Evolutionary conservation across 2,329 filamentous ascomycete species (phyloP).

Genomic region (Myriosclerotinia curreyana): DNA sequence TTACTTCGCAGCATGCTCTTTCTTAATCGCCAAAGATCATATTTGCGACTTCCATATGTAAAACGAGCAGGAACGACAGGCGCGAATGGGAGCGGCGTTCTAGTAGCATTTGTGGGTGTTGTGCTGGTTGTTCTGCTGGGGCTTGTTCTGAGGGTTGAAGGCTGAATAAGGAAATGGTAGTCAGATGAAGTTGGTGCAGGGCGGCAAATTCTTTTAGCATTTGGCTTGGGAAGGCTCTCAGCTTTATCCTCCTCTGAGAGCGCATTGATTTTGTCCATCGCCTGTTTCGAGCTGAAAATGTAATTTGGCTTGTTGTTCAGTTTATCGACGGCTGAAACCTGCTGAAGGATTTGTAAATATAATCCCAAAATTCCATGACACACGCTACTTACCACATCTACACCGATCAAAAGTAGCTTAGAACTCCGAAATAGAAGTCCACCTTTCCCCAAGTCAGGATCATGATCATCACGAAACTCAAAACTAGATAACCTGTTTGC

Average conservation of each 20-base stretch:
- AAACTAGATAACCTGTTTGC: no score
- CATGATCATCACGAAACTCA: no score
- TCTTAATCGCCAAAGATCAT: background rate
- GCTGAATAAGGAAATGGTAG: background rate
- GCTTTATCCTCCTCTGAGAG: background rate
- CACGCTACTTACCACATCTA: background rate
- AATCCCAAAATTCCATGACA: no score
- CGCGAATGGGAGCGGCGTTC: background rate
- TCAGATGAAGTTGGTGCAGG: background rate
- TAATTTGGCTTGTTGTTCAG: background rate
- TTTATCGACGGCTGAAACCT: rapidly evolving
- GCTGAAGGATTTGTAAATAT: background rate
- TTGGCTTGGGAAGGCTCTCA: background rate
- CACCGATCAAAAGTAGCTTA: background rate
- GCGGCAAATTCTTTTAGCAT: no score
- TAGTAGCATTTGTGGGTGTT: background rate
- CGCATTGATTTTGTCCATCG: background rate
- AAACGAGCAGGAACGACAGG: background rate
- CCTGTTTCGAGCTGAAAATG: background rate
- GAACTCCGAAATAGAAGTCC: background rate
- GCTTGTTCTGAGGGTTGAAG: no score
- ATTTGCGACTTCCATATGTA: background rate
- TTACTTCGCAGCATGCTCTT: background rate
- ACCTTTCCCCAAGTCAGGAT: no score
- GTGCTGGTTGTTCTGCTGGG: background rate